phyloP scores from a whole-genome alignment of 1,139 yeast genomes.

The Yamadazyma dendronema region DNA sequence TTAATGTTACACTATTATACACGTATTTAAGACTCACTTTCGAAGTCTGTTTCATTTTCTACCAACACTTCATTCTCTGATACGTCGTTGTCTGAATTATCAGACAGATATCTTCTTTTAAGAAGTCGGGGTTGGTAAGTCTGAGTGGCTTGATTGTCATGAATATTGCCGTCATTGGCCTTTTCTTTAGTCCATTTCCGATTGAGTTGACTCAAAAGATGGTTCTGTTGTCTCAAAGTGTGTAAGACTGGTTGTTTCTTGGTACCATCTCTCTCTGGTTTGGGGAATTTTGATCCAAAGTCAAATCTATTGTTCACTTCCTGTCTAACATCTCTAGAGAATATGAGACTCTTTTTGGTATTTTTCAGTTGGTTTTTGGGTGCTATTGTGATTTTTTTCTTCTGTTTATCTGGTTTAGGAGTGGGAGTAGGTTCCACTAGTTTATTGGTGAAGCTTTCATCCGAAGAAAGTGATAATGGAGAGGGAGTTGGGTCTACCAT shows the following conservation, averaged over 20 bases:
- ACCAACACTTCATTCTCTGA: neutral
- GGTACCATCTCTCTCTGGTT: constrained; percentile 2
- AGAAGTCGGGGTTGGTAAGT: neutral
- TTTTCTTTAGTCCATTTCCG: constrained; percentile 34
- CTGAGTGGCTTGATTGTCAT: constrained; percentile 1
- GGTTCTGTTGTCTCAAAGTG: constrained; percentile 26
- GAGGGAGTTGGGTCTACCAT: constrained; percentile 18
- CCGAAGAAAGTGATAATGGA: constrained; percentile 20
- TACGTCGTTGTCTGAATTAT: constrained; percentile 2
- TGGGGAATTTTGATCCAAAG: constrained; percentile 8
- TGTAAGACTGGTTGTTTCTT: constrained; percentile 11
- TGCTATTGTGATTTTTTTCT: neutral
- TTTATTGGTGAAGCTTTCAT: constrained; percentile 12
- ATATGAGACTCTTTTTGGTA: constrained; percentile 25
- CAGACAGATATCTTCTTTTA: constrained; percentile 16
- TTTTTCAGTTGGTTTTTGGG: neutral
- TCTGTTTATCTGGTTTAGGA: neutral
- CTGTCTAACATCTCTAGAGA: constrained; percentile 39
- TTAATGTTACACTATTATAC: constrained; percentile 1
- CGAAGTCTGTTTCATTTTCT: neutral
- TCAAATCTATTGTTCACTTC: constrained; percentile 21
- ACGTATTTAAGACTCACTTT: neutral
- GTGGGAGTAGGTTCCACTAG: constrained; percentile 7
- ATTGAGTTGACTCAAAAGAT: constrained; percentile 34
- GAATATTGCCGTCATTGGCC: constrained; percentile 4